Evolutionary conservation across 2,329 filamentous ascomycete genomes (phyloP).

Genomic region (Ophiobolus disseminans): DNA sequence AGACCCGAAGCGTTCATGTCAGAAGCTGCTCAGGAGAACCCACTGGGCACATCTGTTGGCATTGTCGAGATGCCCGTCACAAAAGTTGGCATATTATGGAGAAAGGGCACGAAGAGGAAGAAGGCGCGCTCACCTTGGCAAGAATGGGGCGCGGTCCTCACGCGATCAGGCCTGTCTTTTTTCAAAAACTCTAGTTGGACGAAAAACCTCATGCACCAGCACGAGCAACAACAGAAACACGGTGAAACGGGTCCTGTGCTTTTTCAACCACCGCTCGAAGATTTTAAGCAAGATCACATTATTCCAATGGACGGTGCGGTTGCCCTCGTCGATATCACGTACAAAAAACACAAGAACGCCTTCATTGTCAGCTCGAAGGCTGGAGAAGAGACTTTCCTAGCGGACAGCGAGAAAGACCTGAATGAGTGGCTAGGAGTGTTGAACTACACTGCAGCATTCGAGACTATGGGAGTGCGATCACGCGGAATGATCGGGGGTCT

Average conservation of each 20-base stretch:
- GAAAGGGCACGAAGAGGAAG: conserved; percentile 92
- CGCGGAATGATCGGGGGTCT: conserved; percentile 83
- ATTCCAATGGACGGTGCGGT: conserved; percentile 95
- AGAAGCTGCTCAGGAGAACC: conserved; percentile 82
- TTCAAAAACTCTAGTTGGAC: conserved; percentile 94
- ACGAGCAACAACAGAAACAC: conserved; percentile 80
- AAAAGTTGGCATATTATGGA: conserved; percentile 93
- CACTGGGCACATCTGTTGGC: conserved; percentile 79
- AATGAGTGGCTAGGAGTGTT: conserved; percentile 97
- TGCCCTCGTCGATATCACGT: conserved; percentile 81
- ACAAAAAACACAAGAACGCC: conserved; percentile 94
- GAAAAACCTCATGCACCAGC: conserved; percentile 87
- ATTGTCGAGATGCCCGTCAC: conserved; percentile 98
- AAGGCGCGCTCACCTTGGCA: conserved; percentile 96
- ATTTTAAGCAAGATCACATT: conserved; percentile 92
- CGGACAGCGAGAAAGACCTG: conserved; percentile 88
- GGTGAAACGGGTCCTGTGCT: conserved; percentile 80
- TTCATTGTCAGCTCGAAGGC: conserved; percentile 85
- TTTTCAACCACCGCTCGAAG: conserved; percentile 86
- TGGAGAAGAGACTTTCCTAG: conserved; percentile 88
- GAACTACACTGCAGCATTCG: conserved; percentile 94
- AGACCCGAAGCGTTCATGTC: conserved; percentile 94
- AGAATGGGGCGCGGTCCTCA: conserved; percentile 96
- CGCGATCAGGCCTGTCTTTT: conserved; percentile 95
- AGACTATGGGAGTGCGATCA: conserved; percentile 89